Percentiles rank a stretch among this genome's conserved stretches.
These are phyloP conservation scores for Keqinozyma sinolaborantium DNA, from an alignment of 1,139 yeast species.

Conservation along the genomic window DNA sequence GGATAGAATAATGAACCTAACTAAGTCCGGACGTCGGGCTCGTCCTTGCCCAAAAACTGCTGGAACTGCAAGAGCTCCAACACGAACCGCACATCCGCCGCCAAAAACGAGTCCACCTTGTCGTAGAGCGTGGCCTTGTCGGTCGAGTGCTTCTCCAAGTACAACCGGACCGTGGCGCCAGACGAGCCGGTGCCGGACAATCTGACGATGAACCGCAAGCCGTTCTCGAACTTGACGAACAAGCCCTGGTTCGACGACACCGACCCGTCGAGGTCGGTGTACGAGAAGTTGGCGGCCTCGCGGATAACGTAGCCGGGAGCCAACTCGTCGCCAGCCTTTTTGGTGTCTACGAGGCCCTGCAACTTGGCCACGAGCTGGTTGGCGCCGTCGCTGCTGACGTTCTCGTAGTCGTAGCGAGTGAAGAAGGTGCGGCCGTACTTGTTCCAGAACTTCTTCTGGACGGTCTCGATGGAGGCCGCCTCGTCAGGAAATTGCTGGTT, in stretches of 20 bases:
- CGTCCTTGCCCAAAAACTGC: constrained; percentile 73
- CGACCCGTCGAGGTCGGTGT: constrained; percentile 93
- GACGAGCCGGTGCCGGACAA: constrained; percentile 97
- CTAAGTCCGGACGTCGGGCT: constrained; percentile 86
- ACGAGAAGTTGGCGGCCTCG: constrained; percentile 86
- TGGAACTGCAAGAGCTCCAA: constrained; percentile 68
- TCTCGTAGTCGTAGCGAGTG: constrained; percentile 93
- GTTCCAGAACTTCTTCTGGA: constrained; percentile 84
- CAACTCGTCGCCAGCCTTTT: constrained; percentile 40
- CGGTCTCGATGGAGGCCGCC: constrained; percentile 64
- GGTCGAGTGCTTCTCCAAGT: constrained; percentile 76
- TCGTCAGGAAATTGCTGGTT: constrained; percentile 54
- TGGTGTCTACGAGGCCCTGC: constrained; percentile 28
- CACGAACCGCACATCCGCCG: constrained; percentile 59
- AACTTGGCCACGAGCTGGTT: constrained; percentile 60
- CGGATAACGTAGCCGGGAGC: constrained; percentile 50
- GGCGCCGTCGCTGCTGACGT: constrained; percentile 76
- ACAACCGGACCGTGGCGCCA: constrained; percentile 94
- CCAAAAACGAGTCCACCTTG: constrained; percentile 69
- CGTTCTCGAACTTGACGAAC: constrained; percentile 75
- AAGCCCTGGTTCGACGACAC: constrained; percentile 92
- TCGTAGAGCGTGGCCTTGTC: constrained; percentile 50
- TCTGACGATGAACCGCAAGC: constrained; percentile 85
- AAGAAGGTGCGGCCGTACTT: constrained; percentile 97
- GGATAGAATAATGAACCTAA: not conserved